Evolutionary conservation across 805 yeast genomes (phyloP), one percentile per base, ranked within the genome.

Genomic region (Torulaspora delbrueckii): DNA sequence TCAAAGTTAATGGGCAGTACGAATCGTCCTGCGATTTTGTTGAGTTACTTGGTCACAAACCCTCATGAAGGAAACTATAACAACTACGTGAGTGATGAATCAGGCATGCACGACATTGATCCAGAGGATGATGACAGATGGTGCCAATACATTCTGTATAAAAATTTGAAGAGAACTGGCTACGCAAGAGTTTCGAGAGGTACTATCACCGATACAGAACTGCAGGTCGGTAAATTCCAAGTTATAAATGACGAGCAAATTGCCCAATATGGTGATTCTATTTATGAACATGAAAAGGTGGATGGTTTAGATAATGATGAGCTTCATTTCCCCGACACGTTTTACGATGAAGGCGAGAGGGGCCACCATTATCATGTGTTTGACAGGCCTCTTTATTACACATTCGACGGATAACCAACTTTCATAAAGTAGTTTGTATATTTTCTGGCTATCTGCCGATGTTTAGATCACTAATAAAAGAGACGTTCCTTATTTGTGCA

Each of bases 131-230:
- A 90, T 82, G 99, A 93, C 62, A 80, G 99, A 70, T 93, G 99
- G 99, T 93, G 99, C 69, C 96, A 93, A 70, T 93, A 93, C 68
- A 88, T 93, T 51, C 70, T 93, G 53, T 93, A 84, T 77, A 85
- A 90, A 65, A 82, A 84, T 48, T 70, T 93, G 66, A 83, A 80
- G 63, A 84, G 96, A 67, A 80, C 84, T 1, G 98, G 95, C 3
- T 93, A 93, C 64, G 98, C 98, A 0, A 80, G 99, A 64, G 84
- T 93, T 34, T 82, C 95, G 37, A 79, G 99, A 60, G 87, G 93
- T 7, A 82, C 96, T 0, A 90, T 93, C 55, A 93, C 99, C 0
- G 99, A 93, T 63, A 93, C 99, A 2, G 99, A 93, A 67, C 78
- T 93, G 43, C 99, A 93, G 72, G 84, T 87, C 16, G 99, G 96